Evolutionary conservation across 768 basidiomycete species (phyloP).

Genomic region (Boletus speciosus): DNA sequence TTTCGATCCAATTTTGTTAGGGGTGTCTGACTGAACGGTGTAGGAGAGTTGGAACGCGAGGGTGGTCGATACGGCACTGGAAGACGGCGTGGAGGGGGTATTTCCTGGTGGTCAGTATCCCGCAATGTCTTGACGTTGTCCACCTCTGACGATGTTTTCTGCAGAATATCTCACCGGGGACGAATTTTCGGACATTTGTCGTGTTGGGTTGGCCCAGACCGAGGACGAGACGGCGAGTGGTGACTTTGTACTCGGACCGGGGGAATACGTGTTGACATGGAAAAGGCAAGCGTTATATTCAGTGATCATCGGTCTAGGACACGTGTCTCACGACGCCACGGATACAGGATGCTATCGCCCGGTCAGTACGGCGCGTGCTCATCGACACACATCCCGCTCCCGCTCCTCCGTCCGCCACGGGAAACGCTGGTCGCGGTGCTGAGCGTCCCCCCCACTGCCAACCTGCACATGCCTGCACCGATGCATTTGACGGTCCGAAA

Average conservation of each 20-base stretch:
- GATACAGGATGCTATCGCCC: constrained; percentile 43
- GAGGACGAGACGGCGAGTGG: constrained; percentile 36
- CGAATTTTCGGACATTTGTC: constrained; percentile 55
- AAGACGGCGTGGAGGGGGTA: constrained; percentile 39
- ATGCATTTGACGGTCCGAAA: constrained; percentile 65
- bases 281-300: constrained; percentile 43
- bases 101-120: constrained; percentile 45
- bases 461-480: constrained; percentile 57
- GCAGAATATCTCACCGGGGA: constrained; percentile 66
- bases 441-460: constrained; percentile 56
- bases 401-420: constrained; percentile 54
- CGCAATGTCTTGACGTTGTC: background rate
- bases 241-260: constrained; percentile 45
- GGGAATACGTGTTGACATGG: constrained; percentile 62
- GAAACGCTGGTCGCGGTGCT: constrained; percentile 68
- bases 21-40: background rate
- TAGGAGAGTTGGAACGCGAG: constrained; percentile 45
- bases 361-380: constrained; percentile 44
- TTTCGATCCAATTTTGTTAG: no score
- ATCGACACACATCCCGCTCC: constrained; percentile 55
- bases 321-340: background rate
- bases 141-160: background rate
- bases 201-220: constrained; percentile 43
- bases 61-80: constrained; percentile 52
- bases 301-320: background rate